Evolutionary conservation across 1,139 yeast genomes (phyloP), one percentile per base, ranked within the genome.

Genomic region (Blastobotrys apis): DNA sequence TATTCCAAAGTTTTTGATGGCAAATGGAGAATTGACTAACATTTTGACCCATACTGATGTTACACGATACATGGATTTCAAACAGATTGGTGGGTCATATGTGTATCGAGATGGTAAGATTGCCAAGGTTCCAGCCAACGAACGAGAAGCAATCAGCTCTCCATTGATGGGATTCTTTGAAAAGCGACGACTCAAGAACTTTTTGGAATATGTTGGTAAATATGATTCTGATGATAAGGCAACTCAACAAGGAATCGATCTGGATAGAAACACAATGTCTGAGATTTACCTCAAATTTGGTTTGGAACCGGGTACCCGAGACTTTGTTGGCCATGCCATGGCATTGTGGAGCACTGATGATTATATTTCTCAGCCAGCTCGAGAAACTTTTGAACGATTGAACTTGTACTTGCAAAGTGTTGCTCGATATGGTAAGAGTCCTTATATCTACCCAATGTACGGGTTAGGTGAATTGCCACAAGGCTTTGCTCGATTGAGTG

Each of bases 401-500:
- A 68, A 86, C 45, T 74, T 92, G 55, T 92, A 92, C 60, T 83
- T 87, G 39, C 87, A 85, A 57, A 85, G 95, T 9, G 95, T 94
- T 47, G 94, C 96, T 37, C 81, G 92, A 58, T 92, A 85, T 65
- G 98, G 98, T 47, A 92, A 90, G 67, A 86, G 97, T 9, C 98
- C 98, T 9, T 92, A 92, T 66, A 78, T 92, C 53, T 92, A 92
- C 64, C 99, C 99, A 41, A 73, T 92, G 59, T 92, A 92, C 63
- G 99, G 99, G 9, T 75, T 94, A 49, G 98, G 99, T 41, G 99
- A 92, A 67, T 75, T 92, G 51, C 99, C 99, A 16, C 99, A 92
- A 68, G 98, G 97, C 12, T 92, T 92, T 72, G 97, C 98, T 15
- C 79, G 99, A 64, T 78, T 92, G 55, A 83, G 95, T 36, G 98